Evolutionary conservation across 768 basidiomycete species (phyloP).

Genomic region (Leccinellum luteum): DNA sequence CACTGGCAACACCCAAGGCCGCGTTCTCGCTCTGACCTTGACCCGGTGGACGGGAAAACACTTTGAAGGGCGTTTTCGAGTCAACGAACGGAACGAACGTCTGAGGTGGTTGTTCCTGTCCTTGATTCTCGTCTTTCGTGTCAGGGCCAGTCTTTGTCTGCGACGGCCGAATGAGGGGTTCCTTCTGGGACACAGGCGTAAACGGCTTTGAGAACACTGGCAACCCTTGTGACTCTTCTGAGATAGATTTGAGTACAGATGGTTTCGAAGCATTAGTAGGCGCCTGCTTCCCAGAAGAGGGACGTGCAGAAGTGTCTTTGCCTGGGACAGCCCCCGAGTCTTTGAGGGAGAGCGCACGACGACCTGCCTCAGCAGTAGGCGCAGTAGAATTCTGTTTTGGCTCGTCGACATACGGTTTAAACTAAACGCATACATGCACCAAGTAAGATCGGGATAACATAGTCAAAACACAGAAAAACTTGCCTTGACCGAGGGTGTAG

Average conservation of each 20-base stretch:
- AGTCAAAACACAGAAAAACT: neutral
- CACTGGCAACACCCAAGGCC: slow-evolving; percentile 14
- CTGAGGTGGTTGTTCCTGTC: slow-evolving; percentile 20
- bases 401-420: slow-evolving; percentile 65
- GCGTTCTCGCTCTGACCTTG: slow-evolving; percentile 42
- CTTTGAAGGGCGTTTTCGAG: slow-evolving; percentile 46
- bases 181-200: slow-evolving; percentile 51
- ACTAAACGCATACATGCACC: slow-evolving; percentile 37
- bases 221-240: slow-evolving; percentile 36
- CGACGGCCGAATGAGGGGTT: slow-evolving; percentile 27
- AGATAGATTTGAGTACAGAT: slow-evolving; percentile 31
- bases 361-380: slow-evolving; percentile 29
- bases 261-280: slow-evolving; percentile 21
- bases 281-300: slow-evolving; percentile 25
- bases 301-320: slow-evolving; percentile 20
- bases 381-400: slow-evolving; percentile 40
- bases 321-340: slow-evolving; percentile 29
- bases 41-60: slow-evolving; percentile 65
- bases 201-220: slow-evolving; percentile 63
- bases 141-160: slow-evolving; percentile 19
- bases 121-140: slow-evolving; percentile 16
- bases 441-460: slow-evolving; percentile 4
- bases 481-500: slow-evolving; percentile 26
- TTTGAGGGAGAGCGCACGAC: slow-evolving; percentile 52
- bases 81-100: slow-evolving; percentile 45